Base-by-base conservation (phyloP, 2,329 filamentous ascomycete genomes). In the Penicillium sp. region DNA sequence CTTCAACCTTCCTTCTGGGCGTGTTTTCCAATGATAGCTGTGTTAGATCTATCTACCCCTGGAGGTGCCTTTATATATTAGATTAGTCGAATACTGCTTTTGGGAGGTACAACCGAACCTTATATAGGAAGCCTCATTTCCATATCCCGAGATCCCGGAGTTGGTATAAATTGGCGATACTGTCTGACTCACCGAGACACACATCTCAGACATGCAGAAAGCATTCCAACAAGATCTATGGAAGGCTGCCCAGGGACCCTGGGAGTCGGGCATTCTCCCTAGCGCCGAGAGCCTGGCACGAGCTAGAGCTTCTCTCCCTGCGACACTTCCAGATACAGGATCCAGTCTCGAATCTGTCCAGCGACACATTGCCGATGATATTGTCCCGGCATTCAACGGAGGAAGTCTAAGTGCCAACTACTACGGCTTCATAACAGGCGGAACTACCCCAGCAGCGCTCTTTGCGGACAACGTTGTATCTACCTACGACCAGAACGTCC, bases 391-490 rank as follows among this genome's bases (percentile, higher is more conserved):
- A 1, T 81, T 94, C 56, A 91, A 87, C 64, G 82, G 80, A 16
- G 83, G 85, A 66, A 86, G 84, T 61, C 80, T 82, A 40, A 85
- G 82, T 41, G 73, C 84, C 11, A 84, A 85, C 52, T 96, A 95
- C 78, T 95, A 90, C 71, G 92, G 91, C 56, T 96, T 97, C 70
- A 88, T 97, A 6, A 96, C 88, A 0, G 93, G 93, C 42, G 89
- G 90, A 14, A 80, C 82, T 8, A 89, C 92, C 0, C 90, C 91
- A 6, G 85, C 91, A 25, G 91, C 91, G 31, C 82, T 88, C 63
- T 83, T 90, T 51, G 92, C 91, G 1, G 93, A 97, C 71, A 88
- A 91, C 61, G 75, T 96, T n/a, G 91, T 93, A 58, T 87, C 87
- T 5, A 82, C 84, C 9, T 83, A 88, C 58, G 92, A 97, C 69